Percentiles rank a stretch among this genome's conserved stretches.
These are phyloP conservation scores for Xanthoconium purpureum DNA, from an alignment of 768 basidiomycete species.

Conservation along the genomic window DNA sequence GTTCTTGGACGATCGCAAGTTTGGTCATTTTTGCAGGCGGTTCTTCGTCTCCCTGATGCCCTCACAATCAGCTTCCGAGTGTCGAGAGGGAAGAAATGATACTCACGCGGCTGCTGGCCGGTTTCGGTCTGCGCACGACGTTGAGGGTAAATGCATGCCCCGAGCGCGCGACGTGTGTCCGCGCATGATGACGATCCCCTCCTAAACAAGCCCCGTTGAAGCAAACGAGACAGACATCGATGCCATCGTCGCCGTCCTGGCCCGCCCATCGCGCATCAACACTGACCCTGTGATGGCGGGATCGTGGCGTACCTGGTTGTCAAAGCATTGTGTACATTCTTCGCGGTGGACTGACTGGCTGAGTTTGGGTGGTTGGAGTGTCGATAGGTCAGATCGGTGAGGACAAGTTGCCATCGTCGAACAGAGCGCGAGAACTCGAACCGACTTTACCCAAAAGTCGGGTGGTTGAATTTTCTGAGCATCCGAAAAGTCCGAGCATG, in stretches of 20 bases:
- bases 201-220: constrained; percentile 91
- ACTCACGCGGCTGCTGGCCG: constrained; percentile 58
- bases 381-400: constrained; percentile 50
- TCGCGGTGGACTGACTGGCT: constrained; percentile 81
- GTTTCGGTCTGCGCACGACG: constrained; percentile 63
- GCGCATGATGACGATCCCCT: constrained; percentile 64
- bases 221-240: constrained; percentile 88
- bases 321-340: constrained; percentile 98
- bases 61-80: neutral
- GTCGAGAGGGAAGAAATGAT: neutral
- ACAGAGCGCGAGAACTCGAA: neutral
- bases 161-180: constrained; percentile 65
- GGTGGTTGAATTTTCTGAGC: too few species aligned
- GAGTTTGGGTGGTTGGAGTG: constrained; percentile 53
- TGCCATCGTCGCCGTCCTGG: constrained; percentile 69
- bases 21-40: constrained; percentile 89
- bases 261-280: neutral
- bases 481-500: too few species aligned
- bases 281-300: neutral
- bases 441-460: too few species aligned
- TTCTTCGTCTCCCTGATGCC: constrained; percentile 60
- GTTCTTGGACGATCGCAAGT: constrained; percentile 82
- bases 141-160: constrained; percentile 79
- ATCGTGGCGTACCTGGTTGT: constrained; percentile 64
- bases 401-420: constrained; percentile 39